Evolutionary conservation across 228 moss, liverwort and hornwort species (phyloP).

Genomic region (Sphagnum magellanicum): DNA sequence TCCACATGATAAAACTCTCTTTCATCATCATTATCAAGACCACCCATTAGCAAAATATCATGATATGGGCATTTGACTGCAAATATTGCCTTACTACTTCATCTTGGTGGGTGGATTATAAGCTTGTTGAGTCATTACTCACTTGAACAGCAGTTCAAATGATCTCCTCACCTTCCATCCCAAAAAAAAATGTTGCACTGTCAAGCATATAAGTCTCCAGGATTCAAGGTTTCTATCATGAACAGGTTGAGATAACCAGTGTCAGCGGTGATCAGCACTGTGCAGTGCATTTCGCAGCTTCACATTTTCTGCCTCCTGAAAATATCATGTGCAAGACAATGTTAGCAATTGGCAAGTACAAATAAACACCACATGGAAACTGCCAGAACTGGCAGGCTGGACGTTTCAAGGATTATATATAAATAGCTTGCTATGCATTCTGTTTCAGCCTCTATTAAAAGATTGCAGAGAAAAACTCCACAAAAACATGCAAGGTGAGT

Average conservation of each 20-base stretch:
- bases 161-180: neutral
- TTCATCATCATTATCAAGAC: too few species aligned
- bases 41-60: too few species aligned
- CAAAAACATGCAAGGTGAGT: neutral
- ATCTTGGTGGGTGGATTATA: too few species aligned
- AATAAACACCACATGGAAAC: neutral
- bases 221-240: neutral
- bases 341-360: neutral
- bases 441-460: neutral
- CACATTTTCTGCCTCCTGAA: constrained; percentile 40
- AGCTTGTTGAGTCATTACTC: too few species aligned
- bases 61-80: too few species aligned
- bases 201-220: too few species aligned
- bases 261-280: constrained; percentile 27
- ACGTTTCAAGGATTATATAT: too few species aligned
- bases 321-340: constrained; percentile 3
- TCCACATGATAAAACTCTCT: too few species aligned
- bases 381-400: too few species aligned
- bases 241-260: neutral
- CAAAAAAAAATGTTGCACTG: neutral
- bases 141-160: neutral
- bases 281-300: constrained; percentile 36
- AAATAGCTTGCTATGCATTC: neutral
- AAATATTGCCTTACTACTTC: too few species aligned
- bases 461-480: neutral